These are phyloP conservation scores for Azolla pinnata DNA, from an alignment of 75 land plant genomes.

Conservation along the genomic window DNA sequence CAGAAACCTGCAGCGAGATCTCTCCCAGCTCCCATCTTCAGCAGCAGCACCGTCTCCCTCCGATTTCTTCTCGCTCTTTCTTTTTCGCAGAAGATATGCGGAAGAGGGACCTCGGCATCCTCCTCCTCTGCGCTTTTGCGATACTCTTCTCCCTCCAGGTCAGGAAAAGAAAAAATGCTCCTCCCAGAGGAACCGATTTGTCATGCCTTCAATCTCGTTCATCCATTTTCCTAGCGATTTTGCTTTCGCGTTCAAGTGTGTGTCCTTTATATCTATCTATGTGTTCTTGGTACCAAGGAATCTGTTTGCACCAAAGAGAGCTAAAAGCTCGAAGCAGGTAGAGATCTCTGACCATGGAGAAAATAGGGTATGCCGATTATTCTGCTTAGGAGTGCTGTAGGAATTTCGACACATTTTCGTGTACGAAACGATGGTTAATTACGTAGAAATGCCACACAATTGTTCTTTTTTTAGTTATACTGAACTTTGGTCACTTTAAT, in stretches of 20 bases:
- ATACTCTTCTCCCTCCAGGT: constrained; percentile 95
- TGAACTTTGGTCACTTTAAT: no score
- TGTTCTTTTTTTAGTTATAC: no score
- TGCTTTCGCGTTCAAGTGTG: no score
- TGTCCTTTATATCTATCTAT: neutral
- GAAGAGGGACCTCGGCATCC: constrained; percentile 80
- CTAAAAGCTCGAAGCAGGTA: neutral
- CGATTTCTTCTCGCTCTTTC: neutral
- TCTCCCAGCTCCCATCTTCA: no score
- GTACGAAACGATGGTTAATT: no score
- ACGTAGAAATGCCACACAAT: no score
- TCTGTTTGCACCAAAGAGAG: neutral
- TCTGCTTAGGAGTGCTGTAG: no score
- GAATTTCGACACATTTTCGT: no score
- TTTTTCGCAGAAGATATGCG: constrained; percentile 40
- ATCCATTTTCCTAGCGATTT: no score
- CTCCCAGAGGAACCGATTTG: neutral
- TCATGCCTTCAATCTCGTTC: neutral
- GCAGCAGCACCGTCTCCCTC: no score
- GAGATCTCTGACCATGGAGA: neutral
- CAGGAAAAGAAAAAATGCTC: neutral
- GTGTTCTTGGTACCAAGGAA: neutral
- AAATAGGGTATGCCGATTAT: neutral
- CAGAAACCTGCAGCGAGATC: no score
- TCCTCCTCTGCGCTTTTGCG: constrained; percentile 75